These are phyloP conservation scores for Lactarius sp. DNA, from an alignment of 768 basidiomycete genomes.

Conservation along the genomic window DNA sequence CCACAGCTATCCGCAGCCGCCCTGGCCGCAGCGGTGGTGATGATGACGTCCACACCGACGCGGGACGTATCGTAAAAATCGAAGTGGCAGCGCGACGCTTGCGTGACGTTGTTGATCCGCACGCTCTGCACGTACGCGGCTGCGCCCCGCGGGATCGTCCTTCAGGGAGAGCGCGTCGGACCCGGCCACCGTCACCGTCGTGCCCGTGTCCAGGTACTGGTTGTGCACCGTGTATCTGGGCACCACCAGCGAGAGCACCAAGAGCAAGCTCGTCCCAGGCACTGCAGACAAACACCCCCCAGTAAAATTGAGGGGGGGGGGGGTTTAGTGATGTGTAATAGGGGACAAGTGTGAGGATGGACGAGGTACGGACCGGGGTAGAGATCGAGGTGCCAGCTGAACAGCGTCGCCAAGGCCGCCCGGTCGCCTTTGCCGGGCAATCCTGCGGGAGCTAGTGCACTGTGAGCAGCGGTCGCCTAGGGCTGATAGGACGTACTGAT, in stretches of 20 bases:
- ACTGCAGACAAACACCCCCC: slow-evolving; percentile 34
- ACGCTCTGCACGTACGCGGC: slow-evolving; percentile 51
- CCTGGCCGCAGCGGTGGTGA: too few relatives aligned
- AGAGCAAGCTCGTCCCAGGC: slow-evolving; percentile 57
- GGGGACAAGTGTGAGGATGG: too few relatives aligned
- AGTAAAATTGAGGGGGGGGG: too few relatives aligned
- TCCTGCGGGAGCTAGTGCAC: too few relatives aligned
- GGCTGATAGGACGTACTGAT: too few relatives aligned
- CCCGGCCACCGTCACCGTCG: slow-evolving; percentile 54
- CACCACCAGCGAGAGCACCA: slow-evolving; percentile 61
- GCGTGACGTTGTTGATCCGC: slow-evolving; percentile 48
- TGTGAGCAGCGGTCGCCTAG: too few relatives aligned
- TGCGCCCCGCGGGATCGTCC: slow-evolving; percentile 50
- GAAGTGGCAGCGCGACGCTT: slow-evolving; percentile 54
- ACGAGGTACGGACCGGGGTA: too few relatives aligned
- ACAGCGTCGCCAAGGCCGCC: too few relatives aligned
- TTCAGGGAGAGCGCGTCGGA: slow-evolving; percentile 54
- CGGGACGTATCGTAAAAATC: slow-evolving; percentile 68
- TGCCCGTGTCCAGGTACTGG: slow-evolving; percentile 54
- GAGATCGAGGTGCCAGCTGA: too few relatives aligned
- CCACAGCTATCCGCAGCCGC: too few relatives aligned
- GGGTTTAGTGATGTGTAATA: too few relatives aligned
- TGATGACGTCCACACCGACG: slow-evolving; percentile 23
- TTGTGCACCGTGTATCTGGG: slow-evolving; percentile 72
- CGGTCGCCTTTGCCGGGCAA: too few relatives aligned